Evolutionary conservation across 2,329 filamentous ascomycete genomes (phyloP), one percentile per base, ranked within the genome.

Genomic region (Amauroascus verrucosus): DNA sequence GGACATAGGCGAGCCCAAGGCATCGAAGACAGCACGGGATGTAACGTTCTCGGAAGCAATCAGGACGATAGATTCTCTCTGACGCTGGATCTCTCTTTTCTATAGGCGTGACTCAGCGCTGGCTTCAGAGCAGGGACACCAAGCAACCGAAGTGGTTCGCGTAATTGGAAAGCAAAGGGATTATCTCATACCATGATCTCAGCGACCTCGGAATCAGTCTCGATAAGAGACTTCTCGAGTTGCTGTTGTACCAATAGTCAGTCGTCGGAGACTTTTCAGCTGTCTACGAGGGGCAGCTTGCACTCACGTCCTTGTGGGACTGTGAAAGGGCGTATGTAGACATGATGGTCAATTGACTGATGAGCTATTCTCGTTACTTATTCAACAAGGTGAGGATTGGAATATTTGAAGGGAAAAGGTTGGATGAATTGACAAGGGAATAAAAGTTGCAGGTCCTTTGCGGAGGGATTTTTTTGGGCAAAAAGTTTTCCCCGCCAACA

Each of bases 41-140:
- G 93, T 98, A 75, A 98, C 90, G 79, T 98, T 98, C 79, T 98
- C 93, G 54, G 93, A 97, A 67, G 93, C 91, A 66, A 98, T 98
- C 70, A 98, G 84, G 68, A 97, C 88, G 74, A 98, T 95, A 65
- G 90, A 97, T 80, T 98, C 90, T 72, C 88, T 85, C 79, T 98
- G 93, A 70, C 93, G 88, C 81, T 95, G 83, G 67, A 96, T 86
- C 76, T 97, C 91, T 65, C 86, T 83, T 78, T 88, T 86, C 86
- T 93, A 62, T 56, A 60, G 46, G 30, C 18, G 24, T 55, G 48
- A 48, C 14, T 55, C 48, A 55, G 53, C 41, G 20, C 26, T 11
- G 30, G 48, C 4, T 40, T 26, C 30, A 35, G 30, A 9, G 8
- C 5, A 13, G 30, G 9, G 18, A 18, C 38, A 41, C 9, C 35